These are phyloP conservation scores for Botrytis deweyae DNA, from an alignment of 2,329 filamentous ascomycete species.

Conservation along the genomic window DNA sequence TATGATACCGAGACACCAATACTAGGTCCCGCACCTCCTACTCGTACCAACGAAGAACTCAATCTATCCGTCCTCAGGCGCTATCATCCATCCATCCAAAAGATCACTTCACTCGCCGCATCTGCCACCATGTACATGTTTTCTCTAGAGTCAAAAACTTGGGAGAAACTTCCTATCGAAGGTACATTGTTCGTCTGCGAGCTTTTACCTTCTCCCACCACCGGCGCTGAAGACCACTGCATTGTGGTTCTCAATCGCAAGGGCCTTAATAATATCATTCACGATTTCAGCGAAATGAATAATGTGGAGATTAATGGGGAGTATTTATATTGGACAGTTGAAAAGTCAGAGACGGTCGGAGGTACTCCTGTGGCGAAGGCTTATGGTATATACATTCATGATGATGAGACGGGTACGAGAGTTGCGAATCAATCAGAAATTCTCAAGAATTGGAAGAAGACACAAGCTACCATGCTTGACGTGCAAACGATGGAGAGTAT, in stretches of 20 bases:
- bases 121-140: conserved; percentile 88
- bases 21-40: conserved; percentile 38
- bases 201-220: conserved; percentile 46
- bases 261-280: conserved; percentile 67
- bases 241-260: conserved; percentile 74
- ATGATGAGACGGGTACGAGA: conserved; percentile 48
- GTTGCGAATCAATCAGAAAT: conserved; percentile 35
- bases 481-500: conserved; percentile 14
- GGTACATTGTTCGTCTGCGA: conserved; percentile 88
- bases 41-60: conserved; percentile 75
- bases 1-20: conserved; percentile 50
- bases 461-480: conserved; percentile 2
- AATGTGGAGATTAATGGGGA: conserved; percentile 63
- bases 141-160: conserved; percentile 60
- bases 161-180: conserved; percentile 85
- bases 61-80: conserved; percentile 83
- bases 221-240: conserved; percentile 46
- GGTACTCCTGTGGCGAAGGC: conserved; percentile 40
- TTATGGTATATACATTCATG: conserved; percentile 57
- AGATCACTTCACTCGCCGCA: conserved; percentile 76
- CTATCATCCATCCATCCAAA: conserved; percentile 71
- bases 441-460: conserved; percentile 33
- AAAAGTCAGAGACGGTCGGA: conserved; percentile 13
- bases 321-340: conserved; percentile 48
- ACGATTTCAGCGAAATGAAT: conserved; percentile 59